phyloP scores from a whole-genome alignment of 2,329 filamentous ascomycete genomes.

The Leptographium lundbergii region DNA sequence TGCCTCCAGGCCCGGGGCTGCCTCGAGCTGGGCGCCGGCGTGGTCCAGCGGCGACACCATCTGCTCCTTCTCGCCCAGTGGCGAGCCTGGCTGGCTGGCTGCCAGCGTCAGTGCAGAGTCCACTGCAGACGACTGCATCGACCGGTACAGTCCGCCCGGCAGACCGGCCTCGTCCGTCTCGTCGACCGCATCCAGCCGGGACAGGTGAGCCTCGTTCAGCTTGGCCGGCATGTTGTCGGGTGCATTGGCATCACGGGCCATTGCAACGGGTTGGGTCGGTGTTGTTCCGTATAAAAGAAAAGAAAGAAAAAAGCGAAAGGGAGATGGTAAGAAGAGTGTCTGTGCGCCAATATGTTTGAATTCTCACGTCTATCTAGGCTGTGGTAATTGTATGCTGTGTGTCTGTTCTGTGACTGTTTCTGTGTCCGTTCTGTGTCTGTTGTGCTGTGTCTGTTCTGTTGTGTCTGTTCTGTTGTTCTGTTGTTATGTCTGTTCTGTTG shows the following conservation, averaged over 20 bases:
- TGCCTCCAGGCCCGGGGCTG: background rate
- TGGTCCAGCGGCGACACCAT: background rate
- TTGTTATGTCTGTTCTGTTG: too few relatives aligned
- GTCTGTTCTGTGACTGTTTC: background rate
- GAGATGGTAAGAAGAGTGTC: background rate
- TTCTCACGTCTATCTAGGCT: too few relatives aligned
- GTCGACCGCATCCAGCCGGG: too few relatives aligned
- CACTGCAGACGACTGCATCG: background rate
- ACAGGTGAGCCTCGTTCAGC: constrained; percentile 1
- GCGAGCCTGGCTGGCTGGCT: background rate
- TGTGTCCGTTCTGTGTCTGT: background rate
- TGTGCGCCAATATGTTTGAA: background rate
- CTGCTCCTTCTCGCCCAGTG: background rate
- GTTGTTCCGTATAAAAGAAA: too few relatives aligned
- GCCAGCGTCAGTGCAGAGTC: constrained; percentile 1
- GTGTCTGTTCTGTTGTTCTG: too few relatives aligned
- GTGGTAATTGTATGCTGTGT: background rate
- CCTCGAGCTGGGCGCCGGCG: background rate
- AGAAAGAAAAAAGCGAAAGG: too few relatives aligned
- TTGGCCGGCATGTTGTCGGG: background rate
- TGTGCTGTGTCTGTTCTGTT: too few relatives aligned
- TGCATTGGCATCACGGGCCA: too few relatives aligned
- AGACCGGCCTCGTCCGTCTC: background rate
- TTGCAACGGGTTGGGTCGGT: too few relatives aligned
- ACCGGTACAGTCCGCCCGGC: background rate